Evolutionary conservation across 495 filamentous ascomycete species (phyloP).

Genomic region (Sordaria brevicollis): DNA sequence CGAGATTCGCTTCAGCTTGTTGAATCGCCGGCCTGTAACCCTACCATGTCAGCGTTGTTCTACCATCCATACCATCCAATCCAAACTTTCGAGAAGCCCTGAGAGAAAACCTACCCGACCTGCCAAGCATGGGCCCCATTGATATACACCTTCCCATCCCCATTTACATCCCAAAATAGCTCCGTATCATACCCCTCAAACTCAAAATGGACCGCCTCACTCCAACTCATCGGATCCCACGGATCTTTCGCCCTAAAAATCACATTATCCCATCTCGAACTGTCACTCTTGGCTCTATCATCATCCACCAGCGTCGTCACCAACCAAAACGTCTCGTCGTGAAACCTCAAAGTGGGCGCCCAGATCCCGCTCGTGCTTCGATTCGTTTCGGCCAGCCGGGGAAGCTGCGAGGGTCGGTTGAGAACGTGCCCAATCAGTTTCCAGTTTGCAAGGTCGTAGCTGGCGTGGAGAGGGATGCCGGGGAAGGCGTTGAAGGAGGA

Average conservation of each 20-base stretch:
- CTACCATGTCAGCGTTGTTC: background rate
- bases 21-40: conserved; percentile 25
- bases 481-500: conserved; percentile 47
- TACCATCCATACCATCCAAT: background rate
- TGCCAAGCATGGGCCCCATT: conserved; percentile 32
- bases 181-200: conserved; percentile 33
- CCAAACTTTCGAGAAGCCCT: background rate
- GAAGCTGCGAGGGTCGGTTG: conserved; percentile 29
- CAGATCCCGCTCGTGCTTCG: conserved; percentile 27
- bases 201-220: conserved; percentile 29
- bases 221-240: conserved; percentile 24
- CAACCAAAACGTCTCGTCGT: conserved; percentile 29
- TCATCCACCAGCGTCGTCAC: conserved; percentile 35
- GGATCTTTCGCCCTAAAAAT: conserved; percentile 31
- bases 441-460: conserved; percentile 44
- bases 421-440: conserved; percentile 37
- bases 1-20: conserved; percentile 26
- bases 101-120: conserved; percentile 27
- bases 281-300: conserved; percentile 21
- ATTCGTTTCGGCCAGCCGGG: conserved; percentile 32
- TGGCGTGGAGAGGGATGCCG: conserved; percentile 41
- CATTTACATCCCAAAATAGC: conserved; percentile 42
- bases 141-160: conserved; percentile 40
- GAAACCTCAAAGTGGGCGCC: conserved; percentile 30
- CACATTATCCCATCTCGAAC: conserved; percentile 33